phyloP scores from a whole-genome alignment of 2,329 filamentous ascomycete species.

The Phoma sp. region DNA sequence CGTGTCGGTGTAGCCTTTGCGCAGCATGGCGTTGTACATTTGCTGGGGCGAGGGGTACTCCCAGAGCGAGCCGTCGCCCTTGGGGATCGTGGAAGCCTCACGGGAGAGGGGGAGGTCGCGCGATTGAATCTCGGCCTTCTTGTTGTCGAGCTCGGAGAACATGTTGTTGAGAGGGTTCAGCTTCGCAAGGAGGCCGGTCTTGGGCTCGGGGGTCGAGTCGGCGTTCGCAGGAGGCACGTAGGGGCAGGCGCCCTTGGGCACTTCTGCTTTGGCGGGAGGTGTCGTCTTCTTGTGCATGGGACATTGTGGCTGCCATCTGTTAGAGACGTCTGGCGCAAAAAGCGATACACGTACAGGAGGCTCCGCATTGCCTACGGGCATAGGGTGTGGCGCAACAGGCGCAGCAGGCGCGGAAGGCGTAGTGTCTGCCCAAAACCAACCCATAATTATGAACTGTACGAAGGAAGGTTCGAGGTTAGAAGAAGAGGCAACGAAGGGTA shows the following conservation, averaged over 20 bases:
- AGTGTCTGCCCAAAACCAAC: conserved; percentile 73
- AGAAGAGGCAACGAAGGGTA: conserved; percentile 11
- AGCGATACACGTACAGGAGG: conserved; percentile 59
- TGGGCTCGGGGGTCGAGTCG: conserved; percentile 36
- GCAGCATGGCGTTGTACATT: conserved; percentile 98
- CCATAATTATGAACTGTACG: conserved; percentile 56
- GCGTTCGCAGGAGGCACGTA: conserved; percentile 49
- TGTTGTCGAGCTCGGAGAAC: conserved; percentile 85
- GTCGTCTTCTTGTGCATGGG: conserved; percentile 67
- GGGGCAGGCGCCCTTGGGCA: conserved; percentile 58
- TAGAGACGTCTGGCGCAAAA: conserved; percentile 22
- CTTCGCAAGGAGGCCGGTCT: conserved; percentile 65
- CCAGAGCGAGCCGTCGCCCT: conserved; percentile 81
- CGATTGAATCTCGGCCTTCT: conserved; percentile 74
- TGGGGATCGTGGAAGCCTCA: conserved; percentile 89
- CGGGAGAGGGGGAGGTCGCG: conserved; percentile 77
- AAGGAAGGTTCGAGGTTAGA: conserved; percentile 15
- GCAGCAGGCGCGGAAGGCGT: conserved; percentile 48
- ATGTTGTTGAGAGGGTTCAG: conserved; percentile 92
- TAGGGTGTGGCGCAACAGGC: conserved; percentile 55
- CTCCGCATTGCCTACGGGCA: conserved; percentile 55
- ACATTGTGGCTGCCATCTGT: conserved; percentile 64
- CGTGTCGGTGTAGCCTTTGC: conserved; percentile 95
- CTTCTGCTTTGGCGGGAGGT: conserved; percentile 23
- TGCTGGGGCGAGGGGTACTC: conserved; percentile 98